Conservation (phyloP, 306 rosid genomes). For the Vachellia pachyceras region DNA sequence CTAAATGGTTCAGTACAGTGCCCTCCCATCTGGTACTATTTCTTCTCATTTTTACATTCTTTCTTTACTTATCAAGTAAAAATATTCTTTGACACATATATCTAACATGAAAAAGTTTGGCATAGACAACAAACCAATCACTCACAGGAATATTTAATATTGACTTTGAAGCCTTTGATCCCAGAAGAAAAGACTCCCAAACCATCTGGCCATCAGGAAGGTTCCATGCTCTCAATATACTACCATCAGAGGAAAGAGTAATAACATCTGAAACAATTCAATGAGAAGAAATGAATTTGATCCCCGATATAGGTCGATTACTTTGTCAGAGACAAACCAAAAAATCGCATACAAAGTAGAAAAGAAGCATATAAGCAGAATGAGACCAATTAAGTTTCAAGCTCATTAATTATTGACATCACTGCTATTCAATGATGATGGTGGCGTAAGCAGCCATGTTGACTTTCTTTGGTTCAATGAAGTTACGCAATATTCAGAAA, state of each 20-base stretch:
- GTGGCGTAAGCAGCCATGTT: not conserved
- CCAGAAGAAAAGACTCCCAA: slow-evolving; percentile 84
- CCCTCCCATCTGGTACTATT: slow-evolving; percentile 12
- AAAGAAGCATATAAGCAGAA: slow-evolving; percentile 18
- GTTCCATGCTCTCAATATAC: slow-evolving; percentile 93
- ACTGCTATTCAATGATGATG: not conserved
- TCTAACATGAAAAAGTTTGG: slow-evolving; percentile 9
- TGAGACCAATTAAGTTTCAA: slow-evolving; percentile 30
- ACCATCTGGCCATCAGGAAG: slow-evolving; percentile 99
- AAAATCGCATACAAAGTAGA: slow-evolving; percentile 28
- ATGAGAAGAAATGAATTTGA: slow-evolving; percentile 23
- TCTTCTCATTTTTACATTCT: not conserved
- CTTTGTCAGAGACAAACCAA: slow-evolving; percentile 24
- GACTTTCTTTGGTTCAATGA: slow-evolving; percentile 26
- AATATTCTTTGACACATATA: slow-evolving; percentile 10
- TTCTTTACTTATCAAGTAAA: slow-evolving; percentile 29
- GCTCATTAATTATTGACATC: slow-evolving; percentile 27
- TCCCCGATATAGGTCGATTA: slow-evolving; percentile 9
- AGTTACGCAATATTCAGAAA: slow-evolving; percentile 20
- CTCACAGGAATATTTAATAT: slow-evolving; percentile 75
- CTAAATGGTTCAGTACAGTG: slow-evolving; percentile 13
- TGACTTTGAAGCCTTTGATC: slow-evolving; percentile 69
- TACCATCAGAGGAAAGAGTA: slow-evolving; percentile 88
- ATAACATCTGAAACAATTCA: slow-evolving; percentile 72
- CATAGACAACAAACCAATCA: slow-evolving; percentile 25